Evolutionary conservation across 202 grass and related monocot genomes (phyloP), one percentile per base, ranked within the genome.

Genomic region (Setaria italica): DNA sequence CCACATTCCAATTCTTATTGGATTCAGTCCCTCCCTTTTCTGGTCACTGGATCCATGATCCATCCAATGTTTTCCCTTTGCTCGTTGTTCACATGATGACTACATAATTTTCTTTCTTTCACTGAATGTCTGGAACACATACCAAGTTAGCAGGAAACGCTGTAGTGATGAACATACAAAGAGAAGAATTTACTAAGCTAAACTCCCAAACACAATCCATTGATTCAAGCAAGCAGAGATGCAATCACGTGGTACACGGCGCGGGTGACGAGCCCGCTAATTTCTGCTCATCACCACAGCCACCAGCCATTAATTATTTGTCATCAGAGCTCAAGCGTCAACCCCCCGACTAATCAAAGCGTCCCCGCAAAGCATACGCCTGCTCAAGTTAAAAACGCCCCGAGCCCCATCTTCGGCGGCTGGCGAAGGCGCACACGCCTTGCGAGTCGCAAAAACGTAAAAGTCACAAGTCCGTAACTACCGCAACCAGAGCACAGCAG

Each of bases 201-300:
- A 67, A 21, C 50, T 68, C 39, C 19, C 37, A 60, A 59, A 62
- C 4, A 82, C 54, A 29, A 43, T 45, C 33, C 67, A 84, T 80
- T 74, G 21, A 55, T 85, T 75, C 29, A 85, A 77, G 46, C 16
- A 54, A 68, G 39, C 41, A 74, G 54, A 90, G 66, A 51, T 79
- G 73, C 73, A 69, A 33, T 77, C 47, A 57, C 65, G 25, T 17
- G 73, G 72, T 85, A 83, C 84, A 86, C 29, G 43, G 47, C 76
- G 90, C 84, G 91, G 91, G 91, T 86, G 91, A 93, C 80, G 41
- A 88, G 81, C 54, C 47, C 70, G 30, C 54, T 80, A 46, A 37
- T 67, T 76, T 67, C 20, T 9, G 74, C 88, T 62, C 88, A 45
- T 93, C 86, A 84, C 91, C 91, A 81, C 91, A 60, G 88, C 70